phyloP scores from a whole-genome alignment of 306 rosid genomes.

The Vigna mungo region DNA sequence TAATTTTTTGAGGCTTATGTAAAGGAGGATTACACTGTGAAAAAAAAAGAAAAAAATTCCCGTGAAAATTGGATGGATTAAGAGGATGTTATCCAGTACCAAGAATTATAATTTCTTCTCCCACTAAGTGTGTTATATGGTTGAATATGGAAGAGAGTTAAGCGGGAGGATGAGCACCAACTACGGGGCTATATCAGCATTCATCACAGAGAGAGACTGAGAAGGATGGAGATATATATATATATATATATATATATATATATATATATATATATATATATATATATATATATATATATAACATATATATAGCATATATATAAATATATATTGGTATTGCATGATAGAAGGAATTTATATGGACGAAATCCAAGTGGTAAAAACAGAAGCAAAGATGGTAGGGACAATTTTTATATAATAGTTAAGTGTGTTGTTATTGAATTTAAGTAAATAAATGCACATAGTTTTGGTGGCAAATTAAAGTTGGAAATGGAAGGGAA shows the following conservation, averaged over 20 bases:
- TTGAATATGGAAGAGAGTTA: constrained; percentile 57
- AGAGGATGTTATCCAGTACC: constrained; percentile 62
- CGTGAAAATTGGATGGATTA: constrained; percentile 63
- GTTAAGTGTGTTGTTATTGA: background rate
- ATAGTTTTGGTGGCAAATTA: background rate
- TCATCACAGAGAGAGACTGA: constrained; percentile 59
- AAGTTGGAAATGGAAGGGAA: background rate
- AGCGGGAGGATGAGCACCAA: constrained; percentile 71
- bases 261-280: constrained; percentile 37
- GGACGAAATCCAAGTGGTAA: constrained; percentile 51
- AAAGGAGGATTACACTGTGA: constrained; percentile 38
- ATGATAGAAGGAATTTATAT: constrained; percentile 46
- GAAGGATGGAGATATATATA: constrained; percentile 57
- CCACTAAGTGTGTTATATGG: constrained; percentile 46
- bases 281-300: too few relatives aligned
- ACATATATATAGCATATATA: too few relatives aligned
- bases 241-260: constrained; percentile 46
- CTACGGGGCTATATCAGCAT: constrained; percentile 72
- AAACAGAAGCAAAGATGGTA: constrained; percentile 44
- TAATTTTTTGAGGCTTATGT: constrained; percentile 25
- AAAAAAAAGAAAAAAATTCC: background rate
- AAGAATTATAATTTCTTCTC: constrained; percentile 50
- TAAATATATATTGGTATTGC: constrained; percentile 53
- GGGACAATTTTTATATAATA: constrained; percentile 37
- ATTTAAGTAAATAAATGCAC: constrained; percentile 7